Percentiles rank a stretch among this genome's conserved stretches.
Evolutionary conservation across 441 rosid genomes (phyloP).

Genomic region (Gossypium aridum): DNA sequence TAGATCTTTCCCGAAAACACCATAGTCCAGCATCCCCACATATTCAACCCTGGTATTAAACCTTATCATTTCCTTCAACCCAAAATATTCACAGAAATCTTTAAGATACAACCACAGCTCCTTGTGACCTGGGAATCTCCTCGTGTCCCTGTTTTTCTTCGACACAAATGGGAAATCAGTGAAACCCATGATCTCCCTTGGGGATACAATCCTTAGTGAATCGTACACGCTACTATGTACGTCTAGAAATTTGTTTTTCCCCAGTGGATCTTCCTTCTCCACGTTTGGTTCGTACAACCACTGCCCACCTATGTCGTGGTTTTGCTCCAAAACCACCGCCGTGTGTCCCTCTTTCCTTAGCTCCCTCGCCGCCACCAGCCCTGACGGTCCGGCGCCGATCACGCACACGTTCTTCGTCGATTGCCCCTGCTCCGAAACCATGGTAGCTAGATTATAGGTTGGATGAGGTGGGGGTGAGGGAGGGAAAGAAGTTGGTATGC

Average conservation of each 20-base stretch:
- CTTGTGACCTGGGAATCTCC: slow-evolving; percentile 81
- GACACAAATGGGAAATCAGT: slow-evolving; percentile 74
- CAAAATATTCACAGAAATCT: slow-evolving; percentile 65
- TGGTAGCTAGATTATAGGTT: slow-evolving; percentile 8
- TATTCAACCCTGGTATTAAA: slow-evolving; percentile 70
- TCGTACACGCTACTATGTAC: slow-evolving; percentile 81
- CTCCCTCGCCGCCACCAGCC: slow-evolving; percentile 84
- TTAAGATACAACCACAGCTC: slow-evolving; percentile 71
- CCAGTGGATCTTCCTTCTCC: slow-evolving; percentile 51
- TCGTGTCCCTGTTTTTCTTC: slow-evolving; percentile 63
- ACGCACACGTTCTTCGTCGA: slow-evolving; percentile 58
- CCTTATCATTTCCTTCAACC: slow-evolving; percentile 60
- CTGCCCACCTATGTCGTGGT: slow-evolving; percentile 86
- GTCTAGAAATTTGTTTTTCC: slow-evolving; percentile 32
- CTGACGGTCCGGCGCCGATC: slow-evolving; percentile 90
- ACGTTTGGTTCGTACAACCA: slow-evolving; percentile 69
- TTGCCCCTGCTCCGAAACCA: slow-evolving; percentile 31
- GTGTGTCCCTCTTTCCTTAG: slow-evolving; percentile 71
- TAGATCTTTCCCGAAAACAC: slow-evolving; percentile 32
- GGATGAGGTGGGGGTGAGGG: neutral
- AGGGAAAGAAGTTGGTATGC: slow-evolving; percentile 9
- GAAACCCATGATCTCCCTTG: slow-evolving; percentile 88
- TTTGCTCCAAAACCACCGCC: slow-evolving; percentile 76
- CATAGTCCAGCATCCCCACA: slow-evolving; percentile 53
- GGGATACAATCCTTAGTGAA: slow-evolving; percentile 59